Evolutionary conservation across 2,329 filamentous ascomycete genomes (phyloP).

Genomic region (Coniochaeta ligniaria): DNA sequence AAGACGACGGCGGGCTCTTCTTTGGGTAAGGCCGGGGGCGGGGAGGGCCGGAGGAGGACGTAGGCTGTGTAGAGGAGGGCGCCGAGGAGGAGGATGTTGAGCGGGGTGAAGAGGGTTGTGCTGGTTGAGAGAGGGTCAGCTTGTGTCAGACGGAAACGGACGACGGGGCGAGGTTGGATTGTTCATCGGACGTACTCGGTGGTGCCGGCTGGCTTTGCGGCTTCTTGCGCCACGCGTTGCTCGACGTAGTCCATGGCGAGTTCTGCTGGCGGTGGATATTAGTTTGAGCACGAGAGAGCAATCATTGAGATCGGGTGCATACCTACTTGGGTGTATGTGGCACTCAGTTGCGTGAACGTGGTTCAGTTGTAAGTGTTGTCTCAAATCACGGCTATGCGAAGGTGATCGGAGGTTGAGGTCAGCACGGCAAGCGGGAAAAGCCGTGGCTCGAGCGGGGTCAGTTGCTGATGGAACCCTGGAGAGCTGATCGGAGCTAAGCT

Average conservation of each 20-base stretch:
- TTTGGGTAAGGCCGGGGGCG: conserved; percentile 39
- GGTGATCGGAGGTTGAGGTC: not conserved
- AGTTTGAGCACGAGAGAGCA: not conserved
- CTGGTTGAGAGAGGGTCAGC: conserved; percentile 2
- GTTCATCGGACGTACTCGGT: conserved; percentile 20
- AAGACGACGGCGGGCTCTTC: conserved; percentile 55
- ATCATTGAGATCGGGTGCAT: not conserved
- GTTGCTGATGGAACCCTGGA: not conserved
- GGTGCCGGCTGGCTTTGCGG: conserved; percentile 29
- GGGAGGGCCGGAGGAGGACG: conserved; percentile 41
- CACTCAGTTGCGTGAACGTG: not conserved
- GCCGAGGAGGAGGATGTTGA: conserved; percentile 54
- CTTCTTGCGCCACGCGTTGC: conserved; percentile 47
- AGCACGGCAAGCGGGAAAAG: not conserved
- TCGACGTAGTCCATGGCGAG: conserved; percentile 49
- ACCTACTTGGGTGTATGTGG: not conserved
- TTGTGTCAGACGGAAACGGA: too few relatives aligned
- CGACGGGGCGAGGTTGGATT: not conserved
- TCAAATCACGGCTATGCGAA: not conserved
- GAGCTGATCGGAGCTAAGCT: not conserved
- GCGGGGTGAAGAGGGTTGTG: conserved; percentile 46
- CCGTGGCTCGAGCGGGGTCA: not conserved
- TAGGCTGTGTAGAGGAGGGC: conserved; percentile 53
- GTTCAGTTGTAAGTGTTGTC: not conserved
- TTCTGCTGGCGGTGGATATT: not conserved